Percentiles rank a stretch among this genome's conserved stretches.
Conservation (phyloP, 495 filamentous ascomycete species). For the Schizothecium vesticola region DNA sequence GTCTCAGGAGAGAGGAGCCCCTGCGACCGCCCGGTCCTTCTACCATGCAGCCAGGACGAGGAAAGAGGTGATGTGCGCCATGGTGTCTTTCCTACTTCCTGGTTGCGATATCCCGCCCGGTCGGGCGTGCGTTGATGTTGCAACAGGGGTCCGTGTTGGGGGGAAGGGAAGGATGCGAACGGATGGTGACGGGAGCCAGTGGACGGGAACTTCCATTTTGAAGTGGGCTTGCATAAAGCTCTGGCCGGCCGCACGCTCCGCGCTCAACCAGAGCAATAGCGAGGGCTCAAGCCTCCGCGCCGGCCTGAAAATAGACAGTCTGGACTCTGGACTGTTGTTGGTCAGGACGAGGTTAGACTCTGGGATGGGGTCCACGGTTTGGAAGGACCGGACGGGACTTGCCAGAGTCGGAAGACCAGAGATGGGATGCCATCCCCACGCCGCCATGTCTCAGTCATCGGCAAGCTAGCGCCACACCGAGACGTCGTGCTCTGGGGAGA, state of each 20-base stretch:
- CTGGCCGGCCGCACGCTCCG: background rate
- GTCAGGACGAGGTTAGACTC: background rate
- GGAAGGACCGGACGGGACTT: background rate
- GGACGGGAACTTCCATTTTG: conserved; percentile 1
- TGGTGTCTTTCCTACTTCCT: conserved; percentile 6
- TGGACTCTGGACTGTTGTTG: background rate
- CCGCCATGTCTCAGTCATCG: background rate
- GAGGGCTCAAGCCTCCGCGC: background rate
- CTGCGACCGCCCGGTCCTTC: conserved; percentile 7
- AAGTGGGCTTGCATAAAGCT: background rate
- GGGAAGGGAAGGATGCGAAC: background rate
- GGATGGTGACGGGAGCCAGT: background rate
- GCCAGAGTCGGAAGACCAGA: background rate
- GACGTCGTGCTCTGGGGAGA: background rate
- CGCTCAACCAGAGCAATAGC: background rate
- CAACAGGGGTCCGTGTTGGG: conserved; percentile 1
- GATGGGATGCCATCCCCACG: background rate
- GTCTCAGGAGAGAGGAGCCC: background rate
- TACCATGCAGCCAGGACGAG: conserved; percentile 1
- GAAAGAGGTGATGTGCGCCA: conserved; percentile 9
- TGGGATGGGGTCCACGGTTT: background rate
- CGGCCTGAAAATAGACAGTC: background rate
- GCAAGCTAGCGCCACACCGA: conserved; percentile 6
- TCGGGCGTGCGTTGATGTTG: background rate
- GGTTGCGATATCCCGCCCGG: conserved; percentile 5